Evolutionary conservation across 345 rosid species (phyloP).

Genomic region (rapeseed (Brassica napus)): Da-Ae NC_063436.1:12549501-12550000

Average conservation of each 20-base stretch:
- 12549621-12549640: slow-evolving; percentile 81
- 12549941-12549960: slow-evolving; percentile 75
- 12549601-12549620: slow-evolving; percentile 65
- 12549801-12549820: slow-evolving; percentile 79
- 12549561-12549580: slow-evolving; percentile 53
- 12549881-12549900: slow-evolving; percentile 65
- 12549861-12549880: slow-evolving; percentile 74
- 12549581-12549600: slow-evolving; percentile 62
- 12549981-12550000: slow-evolving; percentile 92
- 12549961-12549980: slow-evolving; percentile 72
- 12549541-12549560: slow-evolving; percentile 61
- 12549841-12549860: slow-evolving; percentile 77
- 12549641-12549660: slow-evolving; percentile 65
- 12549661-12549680: neutral
- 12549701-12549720: neutral
- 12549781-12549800: slow-evolving; percentile 64
- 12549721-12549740: slow-evolving; percentile 45
- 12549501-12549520: slow-evolving; percentile 69
- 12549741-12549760: slow-evolving; percentile 71
- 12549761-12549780: slow-evolving; percentile 64
- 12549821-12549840: slow-evolving; percentile 64
- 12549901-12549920: slow-evolving; percentile 73
- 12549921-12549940: slow-evolving; percentile 79
- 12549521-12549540: slow-evolving; percentile 65
- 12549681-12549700: slow-evolving; percentile 6